Evolutionary conservation across 768 basidiomycete species (phyloP).

Genomic region (Russula sp.): DNA sequence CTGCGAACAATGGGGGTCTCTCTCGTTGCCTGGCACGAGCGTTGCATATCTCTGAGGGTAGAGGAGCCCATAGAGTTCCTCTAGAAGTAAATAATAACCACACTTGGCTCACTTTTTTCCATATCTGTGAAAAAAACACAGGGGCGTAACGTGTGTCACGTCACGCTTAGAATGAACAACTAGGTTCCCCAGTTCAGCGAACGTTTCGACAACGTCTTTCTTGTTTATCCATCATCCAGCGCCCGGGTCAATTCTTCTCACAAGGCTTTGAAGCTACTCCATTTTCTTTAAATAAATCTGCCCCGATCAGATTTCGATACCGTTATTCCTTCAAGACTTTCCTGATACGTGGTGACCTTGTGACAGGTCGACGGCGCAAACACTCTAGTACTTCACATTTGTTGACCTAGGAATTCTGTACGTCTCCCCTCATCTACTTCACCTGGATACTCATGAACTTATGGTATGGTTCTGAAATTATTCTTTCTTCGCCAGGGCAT

Average conservation of each 20-base stretch:
- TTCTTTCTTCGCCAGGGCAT: slow-evolving; percentile 3
- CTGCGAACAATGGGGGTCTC: background rate
- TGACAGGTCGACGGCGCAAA: slow-evolving; percentile 16
- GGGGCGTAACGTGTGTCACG: slow-evolving; percentile 31
- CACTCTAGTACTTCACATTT: slow-evolving; percentile 7
- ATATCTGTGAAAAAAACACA: background rate
- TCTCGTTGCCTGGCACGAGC: background rate
- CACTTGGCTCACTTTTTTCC: background rate
- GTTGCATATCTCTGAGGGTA: background rate
- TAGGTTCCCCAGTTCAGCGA: slow-evolving; percentile 33
- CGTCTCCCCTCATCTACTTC: background rate
- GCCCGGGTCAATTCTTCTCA: slow-evolving; percentile 13
- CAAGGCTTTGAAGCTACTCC: slow-evolving; percentile 2
- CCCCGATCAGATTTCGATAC: slow-evolving; percentile 24
- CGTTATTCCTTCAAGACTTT: background rate
- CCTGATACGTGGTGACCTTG: slow-evolving; percentile 20
- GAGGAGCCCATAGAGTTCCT: background rate
- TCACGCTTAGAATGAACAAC: slow-evolving; percentile 33
- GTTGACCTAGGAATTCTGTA: slow-evolving; percentile 19
- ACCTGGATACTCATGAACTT: background rate
- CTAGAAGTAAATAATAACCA: background rate
- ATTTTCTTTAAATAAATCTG: slow-evolving; percentile 10
- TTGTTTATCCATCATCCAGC: slow-evolving; percentile 25
- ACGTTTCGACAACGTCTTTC: slow-evolving; percentile 28
- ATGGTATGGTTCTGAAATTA: slow-evolving; percentile 11